Conservation (phyloP, 768 basidiomycete genomes). For the Mycena albidolilacea region DNA sequence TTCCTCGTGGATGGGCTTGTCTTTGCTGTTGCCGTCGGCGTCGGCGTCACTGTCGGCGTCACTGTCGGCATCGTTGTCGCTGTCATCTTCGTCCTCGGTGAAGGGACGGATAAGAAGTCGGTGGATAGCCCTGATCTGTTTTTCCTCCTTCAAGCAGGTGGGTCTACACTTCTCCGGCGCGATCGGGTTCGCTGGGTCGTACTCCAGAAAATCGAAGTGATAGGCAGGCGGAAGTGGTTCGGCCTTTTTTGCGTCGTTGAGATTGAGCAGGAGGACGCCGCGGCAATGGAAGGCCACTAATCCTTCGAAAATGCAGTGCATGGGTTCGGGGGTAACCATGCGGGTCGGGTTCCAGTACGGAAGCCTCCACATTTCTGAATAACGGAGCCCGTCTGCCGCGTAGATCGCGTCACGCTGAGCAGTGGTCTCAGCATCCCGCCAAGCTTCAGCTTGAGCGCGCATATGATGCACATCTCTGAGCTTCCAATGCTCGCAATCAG, state of each 20-base stretch:
- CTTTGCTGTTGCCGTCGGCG: no score
- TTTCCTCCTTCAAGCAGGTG: neutral
- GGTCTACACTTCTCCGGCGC: no score
- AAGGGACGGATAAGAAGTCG: neutral
- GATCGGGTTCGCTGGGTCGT: neutral
- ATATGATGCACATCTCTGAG: constrained; percentile 18
- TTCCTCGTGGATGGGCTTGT: no score
- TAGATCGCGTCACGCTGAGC: constrained; percentile 37
- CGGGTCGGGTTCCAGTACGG: constrained; percentile 47
- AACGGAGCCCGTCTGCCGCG: constrained; percentile 39
- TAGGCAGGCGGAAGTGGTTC: constrained; percentile 3
- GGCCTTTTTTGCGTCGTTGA: neutral
- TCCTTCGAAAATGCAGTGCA: constrained; percentile 47
- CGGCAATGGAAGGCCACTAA: constrained; percentile 29
- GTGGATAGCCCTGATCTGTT: neutral
- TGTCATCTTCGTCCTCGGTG: neutral
- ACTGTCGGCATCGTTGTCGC: no score
- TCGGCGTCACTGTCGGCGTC: neutral
- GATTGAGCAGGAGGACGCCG: constrained; percentile 32
- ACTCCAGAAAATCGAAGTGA: neutral
- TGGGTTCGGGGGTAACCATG: constrained; percentile 45
- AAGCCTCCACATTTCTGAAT: constrained; percentile 42
- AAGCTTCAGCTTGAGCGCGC: constrained; percentile 11
- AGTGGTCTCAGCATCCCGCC: constrained; percentile 26
- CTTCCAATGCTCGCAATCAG: constrained; percentile 31